phyloP scores from a whole-genome alignment of 2,329 filamentous ascomycete species.

The Leptodontidium sp. region DNA sequence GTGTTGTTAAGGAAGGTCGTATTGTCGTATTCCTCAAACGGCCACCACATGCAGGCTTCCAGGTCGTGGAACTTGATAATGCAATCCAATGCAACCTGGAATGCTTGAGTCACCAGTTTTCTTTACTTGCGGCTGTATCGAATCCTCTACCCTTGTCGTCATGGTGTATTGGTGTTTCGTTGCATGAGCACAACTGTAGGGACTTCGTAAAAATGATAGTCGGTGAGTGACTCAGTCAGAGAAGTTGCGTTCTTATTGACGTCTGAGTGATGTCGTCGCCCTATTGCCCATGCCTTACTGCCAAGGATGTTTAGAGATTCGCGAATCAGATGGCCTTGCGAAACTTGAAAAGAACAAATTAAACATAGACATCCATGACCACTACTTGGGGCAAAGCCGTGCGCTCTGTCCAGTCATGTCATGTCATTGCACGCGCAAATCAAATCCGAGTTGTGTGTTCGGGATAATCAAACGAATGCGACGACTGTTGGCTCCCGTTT shows the following conservation, averaged over 20 bases:
- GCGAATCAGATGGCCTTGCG: neutral
- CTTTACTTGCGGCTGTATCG: too few species aligned
- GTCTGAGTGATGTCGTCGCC: neutral
- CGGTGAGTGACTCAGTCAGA: neutral
- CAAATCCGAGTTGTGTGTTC: too few species aligned
- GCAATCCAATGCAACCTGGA: too few species aligned
- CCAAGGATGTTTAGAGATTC: neutral
- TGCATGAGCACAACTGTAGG: neutral
- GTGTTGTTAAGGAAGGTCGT: neutral
- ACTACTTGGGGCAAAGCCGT: too few species aligned
- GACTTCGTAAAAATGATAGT: neutral
- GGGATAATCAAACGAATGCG: too few species aligned
- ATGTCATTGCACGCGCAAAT: too few species aligned
- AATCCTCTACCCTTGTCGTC: neutral
- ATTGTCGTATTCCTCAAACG: slow-evolving; percentile 5
- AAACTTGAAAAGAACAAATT: neutral
- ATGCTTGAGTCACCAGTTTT: slow-evolving; percentile 10
- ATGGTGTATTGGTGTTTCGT: neutral
- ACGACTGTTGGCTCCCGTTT: neutral
- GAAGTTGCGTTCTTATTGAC: neutral
- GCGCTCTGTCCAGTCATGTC: too few species aligned
- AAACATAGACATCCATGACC: too few species aligned
- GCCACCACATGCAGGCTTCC: neutral
- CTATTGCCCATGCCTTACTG: neutral
- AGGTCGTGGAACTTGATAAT: neutral